These are phyloP conservation scores for Yarrowia phangngaensis DNA, from an alignment of 805 yeast genomes.

Conservation along the genomic window DNA sequence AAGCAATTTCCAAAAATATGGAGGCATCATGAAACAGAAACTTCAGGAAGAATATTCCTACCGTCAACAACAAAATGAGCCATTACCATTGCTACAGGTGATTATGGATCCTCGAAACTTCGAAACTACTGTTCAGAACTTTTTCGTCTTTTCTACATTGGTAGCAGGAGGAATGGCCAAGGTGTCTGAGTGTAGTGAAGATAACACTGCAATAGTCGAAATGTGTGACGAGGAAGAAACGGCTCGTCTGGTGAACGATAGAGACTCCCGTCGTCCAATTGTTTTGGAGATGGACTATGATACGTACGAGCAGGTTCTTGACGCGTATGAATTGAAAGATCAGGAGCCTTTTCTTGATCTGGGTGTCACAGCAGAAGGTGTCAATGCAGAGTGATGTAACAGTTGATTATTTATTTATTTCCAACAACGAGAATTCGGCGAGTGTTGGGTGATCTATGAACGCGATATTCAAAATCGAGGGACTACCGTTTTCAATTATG, in stretches of 20 bases:
- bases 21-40: not conserved
- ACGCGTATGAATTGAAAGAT: not conserved
- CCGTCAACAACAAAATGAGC: not conserved
- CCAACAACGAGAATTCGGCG: constrained; percentile 1
- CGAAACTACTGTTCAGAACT: constrained; percentile 14
- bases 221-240: constrained; percentile 10
- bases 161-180: constrained; percentile 14
- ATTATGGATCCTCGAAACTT: constrained; percentile 13
- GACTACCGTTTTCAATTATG: not conserved
- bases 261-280: constrained; percentile 8
- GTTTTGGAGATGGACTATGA: constrained; percentile 14
- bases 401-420: not conserved
- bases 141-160: constrained; percentile 16
- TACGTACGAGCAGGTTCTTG: not conserved
- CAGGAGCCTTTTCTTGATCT: constrained; percentile 7
- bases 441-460: too few species aligned
- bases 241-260: not conserved
- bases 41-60: not conserved
- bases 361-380: not conserved
- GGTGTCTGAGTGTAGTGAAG: not conserved
- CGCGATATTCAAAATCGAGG: not conserved
- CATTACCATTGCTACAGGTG: constrained; percentile 5
- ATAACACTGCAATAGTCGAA: not conserved
- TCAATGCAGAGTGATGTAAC: constrained; percentile 13
- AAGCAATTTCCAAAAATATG: constrained; percentile 7